phyloP scores from a whole-genome alignment of 805 yeast species.

The Yarrowia deformans region DNA sequence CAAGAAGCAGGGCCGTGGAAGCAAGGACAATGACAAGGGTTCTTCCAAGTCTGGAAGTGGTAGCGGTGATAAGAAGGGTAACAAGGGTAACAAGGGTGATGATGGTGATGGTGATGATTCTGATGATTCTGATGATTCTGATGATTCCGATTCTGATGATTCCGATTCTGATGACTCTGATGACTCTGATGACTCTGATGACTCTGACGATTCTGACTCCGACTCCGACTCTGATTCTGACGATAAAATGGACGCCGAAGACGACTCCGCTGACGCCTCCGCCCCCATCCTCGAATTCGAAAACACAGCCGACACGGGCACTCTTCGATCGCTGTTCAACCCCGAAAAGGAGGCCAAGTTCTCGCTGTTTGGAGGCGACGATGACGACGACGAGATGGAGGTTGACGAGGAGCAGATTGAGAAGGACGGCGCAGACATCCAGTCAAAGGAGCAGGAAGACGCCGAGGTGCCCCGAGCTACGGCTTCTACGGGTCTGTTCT shows the following conservation, averaged over 20 bases:
- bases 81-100: neutral
- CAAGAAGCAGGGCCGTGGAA: neutral
- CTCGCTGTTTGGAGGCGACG: constrained; percentile 43
- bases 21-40: neutral
- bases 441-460: neutral
- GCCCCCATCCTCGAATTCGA: neutral
- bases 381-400: constrained; percentile 40
- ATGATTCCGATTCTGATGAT: constrained; percentile 5
- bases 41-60: neutral
- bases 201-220: constrained; percentile 34
- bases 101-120: constrained; percentile 6
- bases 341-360: constrained; percentile 41
- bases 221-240: constrained; percentile 13
- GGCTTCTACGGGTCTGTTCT: constrained; percentile 60
- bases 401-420: constrained; percentile 30
- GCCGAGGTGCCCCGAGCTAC: constrained; percentile 10
- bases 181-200: neutral
- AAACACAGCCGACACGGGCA: constrained; percentile 36
- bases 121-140: neutral
- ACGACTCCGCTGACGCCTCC: too few relatives aligned
- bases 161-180: constrained; percentile 13
- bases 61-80: neutral
- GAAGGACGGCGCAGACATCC: neutral
- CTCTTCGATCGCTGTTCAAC: constrained; percentile 43
- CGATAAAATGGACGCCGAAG: constrained; percentile 11